Evolutionary conservation across 2,329 filamentous ascomycete species (phyloP).

Genomic region (Blastomyces silverae): DNA sequence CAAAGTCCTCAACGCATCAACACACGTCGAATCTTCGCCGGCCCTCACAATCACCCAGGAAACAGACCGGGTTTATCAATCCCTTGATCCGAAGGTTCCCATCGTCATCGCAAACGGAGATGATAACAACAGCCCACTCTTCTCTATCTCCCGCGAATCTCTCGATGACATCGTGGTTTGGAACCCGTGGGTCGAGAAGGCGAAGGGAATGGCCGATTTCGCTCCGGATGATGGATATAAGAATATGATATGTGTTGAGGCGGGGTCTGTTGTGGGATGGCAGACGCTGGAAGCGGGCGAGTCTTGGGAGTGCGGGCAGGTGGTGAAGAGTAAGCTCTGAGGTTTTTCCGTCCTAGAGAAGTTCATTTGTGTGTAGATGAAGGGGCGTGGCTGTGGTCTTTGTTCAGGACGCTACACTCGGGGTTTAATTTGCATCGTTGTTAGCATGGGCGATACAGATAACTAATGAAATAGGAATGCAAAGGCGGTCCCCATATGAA

Average conservation of each 20-base stretch:
- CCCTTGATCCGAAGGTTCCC: constrained; percentile 47
- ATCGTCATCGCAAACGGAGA: constrained; percentile 40
- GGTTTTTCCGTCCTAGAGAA: background rate
- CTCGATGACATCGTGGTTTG: constrained; percentile 86
- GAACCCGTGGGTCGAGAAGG: constrained; percentile 93
- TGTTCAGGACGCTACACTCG: no score
- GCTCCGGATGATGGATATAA: constrained; percentile 82
- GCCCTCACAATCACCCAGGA: constrained; percentile 66
- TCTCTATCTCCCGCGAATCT: constrained; percentile 74
- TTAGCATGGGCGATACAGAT: background rate
- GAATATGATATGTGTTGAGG: constrained; percentile 91
- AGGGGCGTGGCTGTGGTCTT: background rate
- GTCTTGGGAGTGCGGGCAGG: constrained; percentile 58
- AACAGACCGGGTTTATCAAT: constrained; percentile 80
- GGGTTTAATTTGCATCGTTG: background rate
- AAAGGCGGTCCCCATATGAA: background rate
- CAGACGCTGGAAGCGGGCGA: constrained; percentile 75
- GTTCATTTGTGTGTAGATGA: background rate
- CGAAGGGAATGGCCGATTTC: constrained; percentile 76
- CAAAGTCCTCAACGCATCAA: constrained; percentile 64
- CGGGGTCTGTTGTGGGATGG: constrained; percentile 75
- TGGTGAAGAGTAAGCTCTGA: constrained; percentile 43
- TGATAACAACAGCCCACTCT: constrained; percentile 55
- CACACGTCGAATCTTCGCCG: constrained; percentile 58
- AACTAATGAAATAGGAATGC: constrained; percentile 6